Conservation (phyloP, 2,329 filamentous ascomycete genomes). For the Microsporum ferrugineum region DNA sequence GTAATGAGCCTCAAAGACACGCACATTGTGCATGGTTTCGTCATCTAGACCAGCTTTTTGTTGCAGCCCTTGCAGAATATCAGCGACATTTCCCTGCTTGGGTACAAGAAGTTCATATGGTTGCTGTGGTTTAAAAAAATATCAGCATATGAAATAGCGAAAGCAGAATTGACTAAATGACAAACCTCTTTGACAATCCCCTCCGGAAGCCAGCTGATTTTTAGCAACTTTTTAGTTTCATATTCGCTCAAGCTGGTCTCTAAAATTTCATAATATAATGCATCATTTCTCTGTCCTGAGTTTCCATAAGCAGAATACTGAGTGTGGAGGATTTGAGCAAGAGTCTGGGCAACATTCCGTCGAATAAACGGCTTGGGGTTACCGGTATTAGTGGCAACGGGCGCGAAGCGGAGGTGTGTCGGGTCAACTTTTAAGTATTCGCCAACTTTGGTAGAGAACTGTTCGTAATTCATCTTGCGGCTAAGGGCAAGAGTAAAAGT, state of each 20-base stretch:
- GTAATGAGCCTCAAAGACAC: slow-evolving; percentile 71
- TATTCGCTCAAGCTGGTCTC: slow-evolving; percentile 90
- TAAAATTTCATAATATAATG: slow-evolving; percentile 81
- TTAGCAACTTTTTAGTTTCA: slow-evolving; percentile 81
- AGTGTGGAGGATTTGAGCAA: slow-evolving; percentile 67
- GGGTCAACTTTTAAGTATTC: slow-evolving; percentile 64
- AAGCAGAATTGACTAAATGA: slow-evolving; percentile 3
- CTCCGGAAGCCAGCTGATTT: slow-evolving; percentile 74
- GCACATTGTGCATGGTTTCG: slow-evolving; percentile 60
- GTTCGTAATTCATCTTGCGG: slow-evolving; percentile 81
- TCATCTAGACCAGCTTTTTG: slow-evolving; percentile 72
- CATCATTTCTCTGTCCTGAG: slow-evolving; percentile 57
- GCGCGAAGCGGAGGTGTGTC: slow-evolving; percentile 85
- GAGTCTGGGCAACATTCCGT: slow-evolving; percentile 56
- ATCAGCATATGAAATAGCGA: background rate
- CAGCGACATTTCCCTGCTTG: slow-evolving; percentile 69
- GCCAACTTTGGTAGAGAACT: slow-evolving; percentile 71
- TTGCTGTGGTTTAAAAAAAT: slow-evolving; percentile 43
- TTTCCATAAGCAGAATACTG: slow-evolving; percentile 61
- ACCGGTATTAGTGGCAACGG: slow-evolving; percentile 63
- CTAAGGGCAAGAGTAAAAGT: slow-evolving; percentile 71
- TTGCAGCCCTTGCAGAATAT: slow-evolving; percentile 63
- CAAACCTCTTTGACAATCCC: slow-evolving; percentile 80
- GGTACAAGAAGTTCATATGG: slow-evolving; percentile 71
- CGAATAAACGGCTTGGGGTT: slow-evolving; percentile 71